phyloP scores from a whole-genome alignment of 2,329 filamentous ascomycete species.

The Eurotiales sp. region DNA sequence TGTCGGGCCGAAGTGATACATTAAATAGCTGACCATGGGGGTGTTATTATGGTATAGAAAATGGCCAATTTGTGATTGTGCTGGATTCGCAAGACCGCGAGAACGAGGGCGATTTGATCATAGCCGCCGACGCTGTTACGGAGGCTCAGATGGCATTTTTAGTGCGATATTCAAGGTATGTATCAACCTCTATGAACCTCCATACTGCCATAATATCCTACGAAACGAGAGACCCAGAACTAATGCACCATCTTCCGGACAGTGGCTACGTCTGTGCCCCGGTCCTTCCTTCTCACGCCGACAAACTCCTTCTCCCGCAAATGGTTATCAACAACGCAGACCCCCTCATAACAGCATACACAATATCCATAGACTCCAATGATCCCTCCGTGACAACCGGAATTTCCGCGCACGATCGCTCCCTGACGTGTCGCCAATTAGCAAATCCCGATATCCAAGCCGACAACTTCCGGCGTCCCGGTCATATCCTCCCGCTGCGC shows the following conservation, averaged over 20 bases:
- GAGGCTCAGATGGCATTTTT: conserved; percentile 93
- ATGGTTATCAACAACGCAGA: conserved; percentile 83
- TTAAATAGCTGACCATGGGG: not conserved
- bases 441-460: conserved; percentile 61
- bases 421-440: conserved; percentile 73
- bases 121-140: conserved; percentile 80
- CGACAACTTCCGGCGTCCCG: conserved; percentile 71
- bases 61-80: conserved; percentile 91
- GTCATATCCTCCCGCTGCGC: conserved; percentile 83
- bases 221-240: not conserved
- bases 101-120: conserved; percentile 97
- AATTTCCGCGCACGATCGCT: conserved; percentile 84
- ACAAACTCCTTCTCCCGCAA: conserved; percentile 72
- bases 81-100: conserved; percentile 90
- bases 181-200: not conserved
- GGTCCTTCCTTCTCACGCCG: conserved; percentile 65
- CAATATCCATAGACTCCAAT: conserved; percentile 77
- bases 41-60: conserved; percentile 43
- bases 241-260: not conserved
- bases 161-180: conserved; percentile 72
- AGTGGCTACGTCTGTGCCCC: conserved; percentile 89
- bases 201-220: not conserved
- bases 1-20: too few relatives aligned
- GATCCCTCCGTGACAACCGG: conserved; percentile 75
- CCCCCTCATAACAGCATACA: conserved; percentile 88